phyloP scores from a whole-genome alignment of 345 rosid species.

The Firmiana major region DNA sequence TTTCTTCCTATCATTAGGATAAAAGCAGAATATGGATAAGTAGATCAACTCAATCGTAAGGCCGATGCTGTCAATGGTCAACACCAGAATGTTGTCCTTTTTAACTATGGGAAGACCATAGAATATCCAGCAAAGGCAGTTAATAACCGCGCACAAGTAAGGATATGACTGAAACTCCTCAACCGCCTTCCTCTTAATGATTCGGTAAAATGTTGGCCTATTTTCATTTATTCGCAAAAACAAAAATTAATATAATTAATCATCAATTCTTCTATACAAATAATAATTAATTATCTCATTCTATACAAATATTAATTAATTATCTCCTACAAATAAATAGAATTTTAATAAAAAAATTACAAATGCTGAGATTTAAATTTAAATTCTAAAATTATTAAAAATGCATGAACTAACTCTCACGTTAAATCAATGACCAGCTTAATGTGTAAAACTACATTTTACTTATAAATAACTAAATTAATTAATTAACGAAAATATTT shows the following conservation, averaged over 20 bases:
- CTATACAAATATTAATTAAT: not conserved
- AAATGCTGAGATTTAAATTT: no score
- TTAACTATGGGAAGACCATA: conserved; percentile 56
- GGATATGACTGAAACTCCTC: conserved; percentile 52
- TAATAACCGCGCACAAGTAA: conserved; percentile 36
- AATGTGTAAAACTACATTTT: no score
- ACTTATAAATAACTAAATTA: no score
- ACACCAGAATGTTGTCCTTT: conserved; percentile 38
- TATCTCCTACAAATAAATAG: not conserved
- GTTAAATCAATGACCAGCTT: no score
- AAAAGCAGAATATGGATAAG: conserved; percentile 13
- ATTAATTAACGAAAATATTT: no score
- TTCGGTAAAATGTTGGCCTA: conserved; percentile 16
- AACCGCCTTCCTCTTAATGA: conserved; percentile 25
- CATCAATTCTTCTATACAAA: no score
- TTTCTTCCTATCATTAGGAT: conserved; percentile 10
- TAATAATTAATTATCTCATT: no score
- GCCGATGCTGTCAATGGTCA: conserved; percentile 42
- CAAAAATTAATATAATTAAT: no score
- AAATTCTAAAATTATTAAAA: no score
- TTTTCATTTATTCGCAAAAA: no score
- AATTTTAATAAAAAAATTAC: no score
- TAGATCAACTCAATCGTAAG: conserved; percentile 31
- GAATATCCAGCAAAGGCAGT: conserved; percentile 47
- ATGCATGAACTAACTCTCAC: no score